A percentile compares a stretch with the other conserved stretches of the same genome.
These are phyloP conservation scores for Echeveria elegans DNA, from an alignment of 164 flowering plant species.

Conservation along the genomic window DNA sequence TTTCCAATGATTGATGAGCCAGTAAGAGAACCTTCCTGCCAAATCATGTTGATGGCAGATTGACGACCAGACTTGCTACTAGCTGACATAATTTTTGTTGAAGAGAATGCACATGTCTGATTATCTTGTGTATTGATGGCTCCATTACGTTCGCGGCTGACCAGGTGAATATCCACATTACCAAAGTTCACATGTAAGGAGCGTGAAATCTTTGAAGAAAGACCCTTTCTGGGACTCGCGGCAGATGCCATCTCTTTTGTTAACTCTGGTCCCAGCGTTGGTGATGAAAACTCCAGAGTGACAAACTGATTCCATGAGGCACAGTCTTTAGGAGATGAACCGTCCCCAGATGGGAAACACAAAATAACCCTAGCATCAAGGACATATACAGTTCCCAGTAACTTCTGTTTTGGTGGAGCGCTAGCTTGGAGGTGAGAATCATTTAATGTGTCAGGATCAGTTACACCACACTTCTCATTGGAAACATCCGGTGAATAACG, in stretches of 20 bases:
- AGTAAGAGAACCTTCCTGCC: conserved; percentile 63
- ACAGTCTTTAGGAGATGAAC: conserved; percentile 19
- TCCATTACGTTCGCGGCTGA: conserved; percentile 22
- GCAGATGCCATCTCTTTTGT: conserved; percentile 16
- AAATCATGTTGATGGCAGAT: conserved; percentile 51
- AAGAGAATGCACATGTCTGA: conserved; percentile 23
- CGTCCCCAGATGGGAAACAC: conserved; percentile 50
- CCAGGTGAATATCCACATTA: conserved; percentile 35
- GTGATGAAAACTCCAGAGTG: conserved; percentile 53
- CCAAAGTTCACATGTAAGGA: conserved; percentile 52
- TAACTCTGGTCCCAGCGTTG: conserved; percentile 17
- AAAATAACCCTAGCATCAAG: conserved; percentile 57
- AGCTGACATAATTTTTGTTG: conserved; percentile 39
- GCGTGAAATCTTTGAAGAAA: conserved; percentile 23
- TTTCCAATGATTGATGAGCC: conserved; percentile 61
- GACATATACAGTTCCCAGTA: conserved; percentile 43
- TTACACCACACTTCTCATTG: conserved; percentile 16
- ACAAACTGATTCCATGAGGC: conserved; percentile 54
- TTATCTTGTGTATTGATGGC: conserved; percentile 10
- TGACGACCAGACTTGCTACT: conserved; percentile 18
- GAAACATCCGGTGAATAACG: conserved; percentile 14
- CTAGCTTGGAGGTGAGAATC: conserved; percentile 13
- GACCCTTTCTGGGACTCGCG: conserved; percentile 16
- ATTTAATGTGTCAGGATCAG: conserved; percentile 17
- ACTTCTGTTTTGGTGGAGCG: conserved; percentile 21